Conservation (phyloP, 1,284 basidiomycete species). For the Leccinum solheimii region DNA sequence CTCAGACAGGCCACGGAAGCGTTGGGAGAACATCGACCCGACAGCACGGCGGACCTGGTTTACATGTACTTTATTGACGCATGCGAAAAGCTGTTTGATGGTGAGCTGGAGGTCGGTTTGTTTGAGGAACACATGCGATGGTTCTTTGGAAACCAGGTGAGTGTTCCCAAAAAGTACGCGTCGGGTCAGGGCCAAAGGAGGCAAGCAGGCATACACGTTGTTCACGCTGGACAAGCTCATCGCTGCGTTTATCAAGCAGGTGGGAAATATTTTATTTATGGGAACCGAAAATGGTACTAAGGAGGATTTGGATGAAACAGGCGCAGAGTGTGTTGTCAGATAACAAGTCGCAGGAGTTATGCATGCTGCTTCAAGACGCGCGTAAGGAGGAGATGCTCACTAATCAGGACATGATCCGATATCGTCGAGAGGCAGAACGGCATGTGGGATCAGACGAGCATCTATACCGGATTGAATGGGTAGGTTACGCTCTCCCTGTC, state of each 20-base stretch:
- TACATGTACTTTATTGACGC: conserved; percentile 90
- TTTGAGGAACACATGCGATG: conserved; percentile 96
- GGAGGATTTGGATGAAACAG: conserved; percentile 40
- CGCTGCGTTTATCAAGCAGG: conserved; percentile 86
- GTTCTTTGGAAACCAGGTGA: conserved; percentile 94
- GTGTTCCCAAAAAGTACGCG: conserved; percentile 26
- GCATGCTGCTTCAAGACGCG: conserved; percentile 58
- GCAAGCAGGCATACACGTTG: conserved; percentile 72
- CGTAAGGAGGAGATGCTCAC: conserved; percentile 54
- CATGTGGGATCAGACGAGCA: conserved; percentile 88
- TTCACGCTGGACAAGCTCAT: conserved; percentile 94
- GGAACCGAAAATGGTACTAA: conserved; percentile 11
- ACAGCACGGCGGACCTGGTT: conserved; percentile 58
- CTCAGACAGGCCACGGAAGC: conserved; percentile 63
- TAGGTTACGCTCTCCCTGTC: conserved; percentile 39
- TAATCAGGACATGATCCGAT: conserved; percentile 82
- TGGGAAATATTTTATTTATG: conserved; percentile 28
- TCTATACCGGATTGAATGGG: conserved; percentile 92
- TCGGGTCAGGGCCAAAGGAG: conserved; percentile 14
- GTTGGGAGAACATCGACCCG: conserved; percentile 36
- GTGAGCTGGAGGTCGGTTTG: conserved; percentile 84
- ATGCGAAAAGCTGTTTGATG: conserved; percentile 93
- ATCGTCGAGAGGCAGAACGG: conserved; percentile 87
- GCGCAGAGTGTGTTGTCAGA: conserved; percentile 82
- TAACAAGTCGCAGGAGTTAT: conserved; percentile 72